These are phyloP conservation scores for Exserohilum rostratum DNA, from an alignment of 2,329 filamentous ascomycete genomes.

Conservation along the genomic window DNA sequence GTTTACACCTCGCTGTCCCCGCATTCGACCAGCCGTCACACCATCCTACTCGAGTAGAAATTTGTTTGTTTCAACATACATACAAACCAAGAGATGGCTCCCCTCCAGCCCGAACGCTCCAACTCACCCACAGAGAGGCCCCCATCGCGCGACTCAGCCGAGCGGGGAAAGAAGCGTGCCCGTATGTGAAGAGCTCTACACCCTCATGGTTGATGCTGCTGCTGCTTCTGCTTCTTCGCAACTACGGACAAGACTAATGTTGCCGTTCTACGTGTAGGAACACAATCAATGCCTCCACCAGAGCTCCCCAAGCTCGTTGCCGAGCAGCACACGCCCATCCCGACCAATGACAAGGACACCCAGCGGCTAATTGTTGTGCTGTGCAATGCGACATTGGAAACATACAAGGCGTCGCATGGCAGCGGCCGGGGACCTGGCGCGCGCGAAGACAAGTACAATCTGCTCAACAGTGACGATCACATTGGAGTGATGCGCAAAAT, in stretches of 20 bases:
- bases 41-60: background rate
- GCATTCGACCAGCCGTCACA: background rate
- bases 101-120: constrained; percentile 28
- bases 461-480: constrained; percentile 98
- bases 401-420: constrained; percentile 87
- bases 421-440: constrained; percentile 66
- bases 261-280: constrained; percentile 50
- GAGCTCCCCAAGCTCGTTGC: constrained; percentile 89
- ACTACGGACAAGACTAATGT: constrained; percentile 33
- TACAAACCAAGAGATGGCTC: constrained; percentile 22
- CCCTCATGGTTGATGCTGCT: background rate
- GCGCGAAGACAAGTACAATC: constrained; percentile 92
- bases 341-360: constrained; percentile 85
- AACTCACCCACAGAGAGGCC: constrained; percentile 22
- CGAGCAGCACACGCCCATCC: constrained; percentile 86
- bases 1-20: background rate
- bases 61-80: background rate
- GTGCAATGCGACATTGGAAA: constrained; percentile 96
- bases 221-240: background rate
- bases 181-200: constrained; percentile 36
- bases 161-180: constrained; percentile 46
- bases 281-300: constrained; percentile 92
- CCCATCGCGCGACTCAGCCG: constrained; percentile 41
- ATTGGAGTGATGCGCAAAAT: constrained; percentile 99
- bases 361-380: constrained; percentile 93